Evolutionary conservation across 768 basidiomycete genomes (phyloP).

Genomic region (Lentinus brumalis): DNA sequence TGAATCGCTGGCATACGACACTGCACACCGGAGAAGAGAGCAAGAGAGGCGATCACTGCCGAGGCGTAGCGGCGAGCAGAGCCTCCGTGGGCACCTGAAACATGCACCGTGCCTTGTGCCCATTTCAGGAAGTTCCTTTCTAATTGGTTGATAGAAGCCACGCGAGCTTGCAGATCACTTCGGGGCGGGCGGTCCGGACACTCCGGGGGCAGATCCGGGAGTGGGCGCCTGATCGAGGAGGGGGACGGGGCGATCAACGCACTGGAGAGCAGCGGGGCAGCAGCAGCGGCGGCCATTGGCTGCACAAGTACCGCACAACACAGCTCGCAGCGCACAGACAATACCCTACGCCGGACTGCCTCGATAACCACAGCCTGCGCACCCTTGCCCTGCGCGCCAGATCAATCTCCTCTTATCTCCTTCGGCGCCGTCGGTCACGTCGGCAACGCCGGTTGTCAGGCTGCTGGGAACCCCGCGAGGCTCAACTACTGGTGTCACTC

Average conservation of each 20-base stretch:
- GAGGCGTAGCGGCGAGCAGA: constrained; percentile 7
- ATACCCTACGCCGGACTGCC: too few relatives aligned
- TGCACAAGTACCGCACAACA: neutral
- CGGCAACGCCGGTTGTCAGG: constrained; percentile 17
- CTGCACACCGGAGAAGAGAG: neutral
- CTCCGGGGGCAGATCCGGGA: neutral
- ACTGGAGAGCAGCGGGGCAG: too few relatives aligned
- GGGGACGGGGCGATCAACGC: too few relatives aligned
- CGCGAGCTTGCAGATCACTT: constrained; percentile 1
- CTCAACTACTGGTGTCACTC: neutral
- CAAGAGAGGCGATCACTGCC: neutral
- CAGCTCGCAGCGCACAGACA: neutral
- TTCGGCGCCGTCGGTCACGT: constrained; percentile 16
- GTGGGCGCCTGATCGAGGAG: neutral
- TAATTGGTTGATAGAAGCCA: neutral
- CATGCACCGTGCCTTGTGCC: neutral
- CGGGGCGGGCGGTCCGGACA: neutral
- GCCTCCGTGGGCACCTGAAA: constrained; percentile 1
- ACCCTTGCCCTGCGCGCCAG: neutral
- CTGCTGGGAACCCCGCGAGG: neutral
- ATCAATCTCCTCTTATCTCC: neutral
- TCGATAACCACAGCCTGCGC: neutral
- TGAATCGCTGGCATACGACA: neutral
- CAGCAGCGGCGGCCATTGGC: neutral
- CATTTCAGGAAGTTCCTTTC: neutral